phyloP scores from a whole-genome alignment of 495 filamentous ascomycete species.

The Lepraria neglecta region DNA sequence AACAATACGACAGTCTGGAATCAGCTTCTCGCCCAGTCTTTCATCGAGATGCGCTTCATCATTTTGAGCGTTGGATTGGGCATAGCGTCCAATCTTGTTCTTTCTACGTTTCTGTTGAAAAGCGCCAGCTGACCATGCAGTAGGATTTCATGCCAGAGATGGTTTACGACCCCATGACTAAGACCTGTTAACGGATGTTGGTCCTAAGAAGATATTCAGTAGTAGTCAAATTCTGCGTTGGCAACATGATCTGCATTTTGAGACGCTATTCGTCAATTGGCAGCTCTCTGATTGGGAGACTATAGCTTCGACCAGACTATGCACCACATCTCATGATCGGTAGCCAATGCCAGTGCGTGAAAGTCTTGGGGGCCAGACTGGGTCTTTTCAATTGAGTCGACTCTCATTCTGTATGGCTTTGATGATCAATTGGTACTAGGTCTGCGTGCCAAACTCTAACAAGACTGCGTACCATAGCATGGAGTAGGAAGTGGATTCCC shows the following conservation, averaged over 20 bases:
- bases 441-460: not conserved
- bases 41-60: too few species aligned
- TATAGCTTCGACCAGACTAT: not conserved
- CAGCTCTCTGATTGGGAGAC: not conserved
- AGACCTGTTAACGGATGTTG: not conserved
- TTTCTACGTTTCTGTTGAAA: too few species aligned
- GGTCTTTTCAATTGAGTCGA: not conserved
- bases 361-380: not conserved
- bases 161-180: too few species aligned
- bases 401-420: not conserved
- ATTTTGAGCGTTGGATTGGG: too few species aligned
- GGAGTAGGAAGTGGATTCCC: not conserved
- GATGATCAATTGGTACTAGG: not conserved
- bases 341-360: not conserved
- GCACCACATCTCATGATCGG: not conserved
- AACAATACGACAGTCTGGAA: too few species aligned
- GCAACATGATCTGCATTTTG: not conserved
- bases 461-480: not conserved
- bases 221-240: too few species aligned
- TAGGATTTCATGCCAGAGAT: too few species aligned
- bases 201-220: too few species aligned
- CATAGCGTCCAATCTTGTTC: too few species aligned
- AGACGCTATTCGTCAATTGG: not conserved
- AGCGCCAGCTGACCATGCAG: too few species aligned
- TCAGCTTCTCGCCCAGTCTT: too few species aligned